phyloP scores from a whole-genome alignment of 1,284 basidiomycete genomes.

The Rhodotorula sp. region DNA sequence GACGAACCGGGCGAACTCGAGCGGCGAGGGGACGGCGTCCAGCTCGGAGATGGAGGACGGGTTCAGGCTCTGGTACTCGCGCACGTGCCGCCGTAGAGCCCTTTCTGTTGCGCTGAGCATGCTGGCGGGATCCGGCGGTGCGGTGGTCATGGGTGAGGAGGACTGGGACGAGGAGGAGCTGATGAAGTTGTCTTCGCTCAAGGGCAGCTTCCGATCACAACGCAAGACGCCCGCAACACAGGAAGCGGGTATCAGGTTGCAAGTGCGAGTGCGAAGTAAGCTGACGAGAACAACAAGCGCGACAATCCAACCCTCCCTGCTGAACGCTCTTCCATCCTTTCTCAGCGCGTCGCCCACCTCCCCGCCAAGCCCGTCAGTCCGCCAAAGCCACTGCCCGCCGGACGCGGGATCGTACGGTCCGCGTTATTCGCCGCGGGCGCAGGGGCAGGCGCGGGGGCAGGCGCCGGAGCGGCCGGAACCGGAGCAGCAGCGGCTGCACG shows the following conservation, averaged over 20 bases:
- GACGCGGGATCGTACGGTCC: neutral
- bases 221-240: too few relatives aligned
- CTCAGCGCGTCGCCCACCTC: neutral
- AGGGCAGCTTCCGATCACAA: too few relatives aligned
- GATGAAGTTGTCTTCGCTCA: neutral
- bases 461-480: neutral
- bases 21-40: constrained; percentile 62
- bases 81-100: constrained; percentile 12
- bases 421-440: neutral
- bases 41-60: constrained; percentile 62
- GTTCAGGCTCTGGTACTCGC: constrained; percentile 62
- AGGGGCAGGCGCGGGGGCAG: neutral
- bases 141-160: neutral
- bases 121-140: neutral
- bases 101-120: neutral
- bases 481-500: neutral
- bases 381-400: neutral
- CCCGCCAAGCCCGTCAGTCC: neutral
- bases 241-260: too few relatives aligned
- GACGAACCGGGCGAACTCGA: constrained; percentile 73
- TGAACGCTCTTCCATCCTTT: too few relatives aligned
- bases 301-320: too few relatives aligned
- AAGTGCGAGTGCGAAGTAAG: too few relatives aligned
- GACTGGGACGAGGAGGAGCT: neutral
- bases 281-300: too few relatives aligned